Evolutionary conservation across 2,329 filamentous ascomycete genomes (phyloP).

Genomic region (Colletotrichum camelliae): DNA sequence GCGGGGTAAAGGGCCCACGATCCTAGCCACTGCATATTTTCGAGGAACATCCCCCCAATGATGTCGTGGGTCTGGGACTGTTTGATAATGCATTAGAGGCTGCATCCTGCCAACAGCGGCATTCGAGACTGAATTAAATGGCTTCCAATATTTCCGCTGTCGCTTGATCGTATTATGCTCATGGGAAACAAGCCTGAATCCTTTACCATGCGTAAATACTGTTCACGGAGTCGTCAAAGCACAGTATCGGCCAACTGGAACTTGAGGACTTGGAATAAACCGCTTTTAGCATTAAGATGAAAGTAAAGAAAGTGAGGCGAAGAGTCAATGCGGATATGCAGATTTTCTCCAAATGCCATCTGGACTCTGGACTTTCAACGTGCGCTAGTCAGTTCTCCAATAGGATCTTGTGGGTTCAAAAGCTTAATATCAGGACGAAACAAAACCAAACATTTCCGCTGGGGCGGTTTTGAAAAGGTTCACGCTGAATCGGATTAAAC

Average conservation of each 20-base stretch:
- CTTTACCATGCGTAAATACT: neutral
- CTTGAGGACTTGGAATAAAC: neutral
- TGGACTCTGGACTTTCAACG: neutral
- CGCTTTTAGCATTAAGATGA: neutral
- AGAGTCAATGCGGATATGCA: slow-evolving; percentile 6
- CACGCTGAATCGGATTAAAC: neutral
- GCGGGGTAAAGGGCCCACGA: neutral
- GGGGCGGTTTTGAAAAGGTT: neutral
- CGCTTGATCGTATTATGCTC: neutral
- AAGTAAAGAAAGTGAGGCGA: neutral
- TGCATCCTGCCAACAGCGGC: neutral
- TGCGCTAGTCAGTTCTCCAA: neutral
- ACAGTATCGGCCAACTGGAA: neutral
- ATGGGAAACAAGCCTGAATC: neutral
- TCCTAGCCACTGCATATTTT: neutral
- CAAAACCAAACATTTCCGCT: neutral
- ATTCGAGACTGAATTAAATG: neutral
- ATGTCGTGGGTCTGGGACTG: neutral
- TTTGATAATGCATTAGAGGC: neutral
- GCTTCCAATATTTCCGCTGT: neutral
- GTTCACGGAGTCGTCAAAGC: neutral
- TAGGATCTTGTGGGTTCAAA: neutral
- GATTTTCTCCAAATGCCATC: neutral
- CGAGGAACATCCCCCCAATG: neutral
- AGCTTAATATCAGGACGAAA: neutral